Conservation (phyloP, 306 rosid species). For the Lupinus albus region DNA sequence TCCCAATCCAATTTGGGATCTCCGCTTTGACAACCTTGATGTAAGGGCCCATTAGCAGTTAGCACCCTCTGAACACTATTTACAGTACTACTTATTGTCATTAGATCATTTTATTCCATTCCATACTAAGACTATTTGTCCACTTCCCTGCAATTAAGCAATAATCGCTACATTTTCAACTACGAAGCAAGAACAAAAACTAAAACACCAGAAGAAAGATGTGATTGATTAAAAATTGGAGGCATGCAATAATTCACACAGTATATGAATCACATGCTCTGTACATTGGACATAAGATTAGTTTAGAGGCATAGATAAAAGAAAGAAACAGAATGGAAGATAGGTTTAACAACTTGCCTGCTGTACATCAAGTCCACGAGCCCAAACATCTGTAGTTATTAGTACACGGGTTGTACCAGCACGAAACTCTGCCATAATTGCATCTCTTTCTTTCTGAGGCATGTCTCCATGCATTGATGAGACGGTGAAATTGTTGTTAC, state of each 20-base stretch:
- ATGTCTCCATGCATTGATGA: constrained; percentile 99
- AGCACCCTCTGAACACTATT: background rate
- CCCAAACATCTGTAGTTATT: constrained; percentile 98
- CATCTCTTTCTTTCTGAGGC: constrained; percentile 98
- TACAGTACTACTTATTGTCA: background rate
- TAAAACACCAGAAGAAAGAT: background rate
- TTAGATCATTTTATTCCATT: background rate
- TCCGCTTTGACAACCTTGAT: background rate
- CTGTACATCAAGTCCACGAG: constrained; percentile 97
- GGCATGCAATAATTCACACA: background rate
- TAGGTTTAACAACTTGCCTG: constrained; percentile 64
- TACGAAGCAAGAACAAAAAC: constrained; percentile 3
- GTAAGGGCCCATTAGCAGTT: background rate
- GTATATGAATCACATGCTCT: constrained; percentile 1
- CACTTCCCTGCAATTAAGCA: background rate
- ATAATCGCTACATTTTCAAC: constrained; percentile 14
- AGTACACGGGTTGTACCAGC: constrained; percentile 89
- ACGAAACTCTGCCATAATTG: constrained; percentile 92
- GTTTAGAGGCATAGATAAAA: background rate
- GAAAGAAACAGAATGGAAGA: background rate
- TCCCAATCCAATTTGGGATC: no score
- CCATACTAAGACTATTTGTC: background rate
- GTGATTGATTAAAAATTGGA: background rate
- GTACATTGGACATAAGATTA: background rate
- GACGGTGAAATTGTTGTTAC: constrained; percentile 86